Base-by-base conservation (phyloP, 768 basidiomycete species). In the Xerocomus potaroensis region DNA sequence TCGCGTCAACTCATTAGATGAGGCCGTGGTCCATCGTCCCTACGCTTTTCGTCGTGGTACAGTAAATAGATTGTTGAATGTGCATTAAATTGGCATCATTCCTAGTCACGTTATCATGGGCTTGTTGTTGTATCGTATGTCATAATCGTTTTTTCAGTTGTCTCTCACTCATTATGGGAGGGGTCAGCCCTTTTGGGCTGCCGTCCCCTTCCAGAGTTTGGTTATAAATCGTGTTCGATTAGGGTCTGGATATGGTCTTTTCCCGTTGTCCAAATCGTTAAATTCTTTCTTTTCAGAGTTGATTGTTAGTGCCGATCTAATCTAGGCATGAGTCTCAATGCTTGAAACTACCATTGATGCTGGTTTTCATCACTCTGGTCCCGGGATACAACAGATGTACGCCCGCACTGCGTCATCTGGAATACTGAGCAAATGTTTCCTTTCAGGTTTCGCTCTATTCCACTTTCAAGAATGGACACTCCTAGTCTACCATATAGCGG, bases 1-100 rank as follows among this genome's bases (percentile, higher is more conserved):
- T 1, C 18, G 11, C 9, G 1, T 14, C 6, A 43, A 40, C 16
- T 10, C 8, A 16, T 19, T 22, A 51, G 52, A 35, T 46, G 52
- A 47, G 27, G 16, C 36, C 48, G 4, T 56, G 53, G 54, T 44
- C 53, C 21, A 8, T 7, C 8, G 51, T 38, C 27, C 45, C 49
- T 8, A 44, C 45, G 1, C 45, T 55, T 26, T 55, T 49, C 30
- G 18, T 55, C 8, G 26, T 44, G 45, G 54, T 55, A 45, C 40
- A 3, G 14, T 32, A 8, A 15, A n/a, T 5, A 16, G 33, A 19
- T 9, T n/a, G 15, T 41, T 5, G 11, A 3, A 15, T 33, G 1
- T 0, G 6, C 41, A 3, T 22, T n/a, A n/a, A 37, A 8, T 36
- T 35, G 7, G 38, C n/a, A 10, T 16, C 3, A 8, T 18, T 16